Base-by-base conservation (phyloP, 495 filamentous ascomycete genomes). In the Usnea hakonensis region DNA sequence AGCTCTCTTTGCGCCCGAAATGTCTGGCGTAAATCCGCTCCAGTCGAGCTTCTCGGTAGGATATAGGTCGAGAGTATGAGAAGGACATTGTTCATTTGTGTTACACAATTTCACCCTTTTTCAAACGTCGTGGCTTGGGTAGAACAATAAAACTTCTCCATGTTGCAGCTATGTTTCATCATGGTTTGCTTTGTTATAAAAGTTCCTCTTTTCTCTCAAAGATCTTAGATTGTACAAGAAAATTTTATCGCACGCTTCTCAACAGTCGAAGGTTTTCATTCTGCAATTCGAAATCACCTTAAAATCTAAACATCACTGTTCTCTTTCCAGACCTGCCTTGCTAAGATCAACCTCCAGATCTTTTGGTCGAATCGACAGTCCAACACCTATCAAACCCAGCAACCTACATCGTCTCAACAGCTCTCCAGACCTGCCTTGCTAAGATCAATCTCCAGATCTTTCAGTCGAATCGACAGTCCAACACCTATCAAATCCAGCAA, bases 81-180 rank as follows among this genome's bases (percentile, higher is more conserved):
- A 37, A 57, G 43, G 21, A 57, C 55, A 21, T 57, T 57, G 55
- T 57, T 36, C 55, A 57, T 57, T 40, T 57, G 55, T 19, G 55
- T n/a, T n/a, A n/a, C n/a, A n/a, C n/a, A n/a, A n/a, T n/a, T n/a
- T n/a, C n/a, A n/a, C n/a, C n/a, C n/a, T n/a, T n/a, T n/a, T n/a
- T n/a, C n/a, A n/a, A n/a, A n/a, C n/a, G n/a, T n/a, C n/a, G n/a
- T n/a, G n/a, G n/a, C n/a, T n/a, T n/a, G n/a, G n/a, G n/a, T n/a
- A n/a, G n/a, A n/a, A n/a, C n/a, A n/a, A n/a, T n/a, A n/a, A n/a
- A n/a, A n/a, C n/a, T n/a, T n/a, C n/a, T n/a, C n/a, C n/a, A n/a
- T n/a, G n/a, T n/a, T n/a, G n/a, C n/a, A n/a, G n/a, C n/a, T n/a
- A n/a, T n/a, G n/a, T n/a, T n/a, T n/a, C n/a, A n/a, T n/a, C n/a